These are phyloP conservation scores for Brassica juncea DNA, from an alignment of 345 rosid genomes.

Conservation along the genomic window DNA sequence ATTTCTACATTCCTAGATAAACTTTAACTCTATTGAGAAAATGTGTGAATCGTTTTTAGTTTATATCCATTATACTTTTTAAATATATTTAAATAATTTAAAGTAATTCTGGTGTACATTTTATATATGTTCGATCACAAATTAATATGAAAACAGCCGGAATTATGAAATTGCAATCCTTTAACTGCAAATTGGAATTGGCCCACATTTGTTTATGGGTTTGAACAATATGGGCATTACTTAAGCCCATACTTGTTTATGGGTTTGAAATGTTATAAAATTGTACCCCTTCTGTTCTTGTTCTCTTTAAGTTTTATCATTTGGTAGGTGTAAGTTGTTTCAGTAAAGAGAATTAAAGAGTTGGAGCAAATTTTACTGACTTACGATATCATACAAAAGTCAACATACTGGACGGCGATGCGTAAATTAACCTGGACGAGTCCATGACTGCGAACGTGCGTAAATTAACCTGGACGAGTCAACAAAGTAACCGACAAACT, in stretches of 20 bases:
- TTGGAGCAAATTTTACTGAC: not conserved
- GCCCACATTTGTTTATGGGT: constrained; percentile 8
- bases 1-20: not conserved
- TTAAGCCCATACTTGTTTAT: not conserved
- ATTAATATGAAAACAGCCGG: not conserved
- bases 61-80: not conserved
- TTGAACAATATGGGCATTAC: constrained; percentile 9
- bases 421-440: not conserved
- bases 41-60: not conserved
- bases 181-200: not conserved
- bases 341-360: not conserved
- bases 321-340: not conserved
- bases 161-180: not conserved
- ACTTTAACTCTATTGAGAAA: not conserved
- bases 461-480: not conserved
- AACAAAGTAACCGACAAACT: constrained; percentile 33
- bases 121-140: not conserved
- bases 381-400: not conserved
- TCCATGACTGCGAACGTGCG: not conserved
- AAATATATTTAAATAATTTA: not conserved
- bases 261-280: constrained; percentile 5
- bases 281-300: not conserved
- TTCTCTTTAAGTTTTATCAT: not conserved
- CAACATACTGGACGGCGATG: not conserved
- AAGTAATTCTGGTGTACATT: not conserved